phyloP scores from a whole-genome alignment of 495 filamentous ascomycete species.

The Aspergillus diversus region DNA sequence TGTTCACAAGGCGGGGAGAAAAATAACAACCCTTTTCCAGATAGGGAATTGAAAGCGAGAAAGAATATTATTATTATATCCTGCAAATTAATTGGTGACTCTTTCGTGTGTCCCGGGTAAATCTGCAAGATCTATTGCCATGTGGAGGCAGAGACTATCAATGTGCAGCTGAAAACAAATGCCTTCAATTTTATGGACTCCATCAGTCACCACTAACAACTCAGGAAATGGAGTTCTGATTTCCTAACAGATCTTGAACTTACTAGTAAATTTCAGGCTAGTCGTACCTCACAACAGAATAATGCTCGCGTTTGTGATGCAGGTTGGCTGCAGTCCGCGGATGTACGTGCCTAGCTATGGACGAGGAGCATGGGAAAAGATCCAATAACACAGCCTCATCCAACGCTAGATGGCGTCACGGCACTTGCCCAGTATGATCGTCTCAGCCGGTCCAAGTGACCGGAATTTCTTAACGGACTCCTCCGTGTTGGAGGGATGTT shows the following conservation, averaged over 20 bases:
- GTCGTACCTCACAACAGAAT: too few species aligned
- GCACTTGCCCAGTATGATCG: conserved; percentile 15
- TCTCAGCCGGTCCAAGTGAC: conserved; percentile 27
- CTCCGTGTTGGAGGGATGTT: not conserved
- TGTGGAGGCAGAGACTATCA: not conserved
- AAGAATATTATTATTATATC: not conserved
- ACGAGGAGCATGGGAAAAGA: too few species aligned
- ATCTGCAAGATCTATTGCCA: not conserved
- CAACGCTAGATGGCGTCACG: not conserved
- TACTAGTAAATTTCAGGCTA: too few species aligned
- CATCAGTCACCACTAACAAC: too few species aligned
- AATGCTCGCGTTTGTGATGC: too few species aligned
- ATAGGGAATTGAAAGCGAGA: not conserved
- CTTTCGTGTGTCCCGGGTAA: not conserved
- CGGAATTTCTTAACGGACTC: conserved; percentile 11
- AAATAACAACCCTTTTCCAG: not conserved
- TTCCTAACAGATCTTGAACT: too few species aligned
- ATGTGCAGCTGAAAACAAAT: not conserved
- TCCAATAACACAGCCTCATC: too few species aligned
- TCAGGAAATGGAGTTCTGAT: too few species aligned
- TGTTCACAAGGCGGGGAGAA: not conserved
- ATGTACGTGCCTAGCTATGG: too few species aligned
- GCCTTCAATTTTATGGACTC: not conserved
- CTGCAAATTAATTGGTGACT: not conserved
- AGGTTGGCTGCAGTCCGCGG: too few species aligned